Evolutionary conservation across 2,329 filamentous ascomycete genomes (phyloP).

Genomic region (Eutypella sp.): DNA sequence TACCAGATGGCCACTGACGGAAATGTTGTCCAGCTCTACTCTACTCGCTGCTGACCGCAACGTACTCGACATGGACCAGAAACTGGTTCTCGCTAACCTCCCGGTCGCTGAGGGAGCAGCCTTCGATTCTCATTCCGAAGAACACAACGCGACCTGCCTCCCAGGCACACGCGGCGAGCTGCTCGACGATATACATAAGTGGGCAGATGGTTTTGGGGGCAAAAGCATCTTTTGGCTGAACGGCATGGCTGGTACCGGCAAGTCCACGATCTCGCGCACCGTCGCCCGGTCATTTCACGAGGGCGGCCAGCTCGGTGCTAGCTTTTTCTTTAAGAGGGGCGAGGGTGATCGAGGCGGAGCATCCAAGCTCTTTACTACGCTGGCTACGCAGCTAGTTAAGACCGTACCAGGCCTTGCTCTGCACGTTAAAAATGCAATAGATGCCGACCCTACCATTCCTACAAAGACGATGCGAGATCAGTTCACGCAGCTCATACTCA

Average conservation of each 20-base stretch:
- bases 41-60: neutral
- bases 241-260: too few species aligned
- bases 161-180: conserved; percentile 27
- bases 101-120: conserved; percentile 13
- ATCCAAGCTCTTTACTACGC: conserved; percentile 32
- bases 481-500: conserved; percentile 34
- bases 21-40: neutral
- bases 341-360: conserved; percentile 32
- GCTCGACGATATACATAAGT: conserved; percentile 22
- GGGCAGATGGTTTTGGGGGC: too few species aligned
- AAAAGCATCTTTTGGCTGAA: too few species aligned
- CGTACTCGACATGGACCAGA: neutral
- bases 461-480: conserved; percentile 29
- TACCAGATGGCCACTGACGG: neutral
- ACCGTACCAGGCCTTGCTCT: conserved; percentile 22
- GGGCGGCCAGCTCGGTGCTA: conserved; percentile 9
- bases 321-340: too few species aligned
- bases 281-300: conserved; percentile 15
- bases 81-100: neutral
- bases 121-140: conserved; percentile 31
- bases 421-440: conserved; percentile 24
- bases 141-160: conserved; percentile 27
- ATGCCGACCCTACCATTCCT: conserved; percentile 23
- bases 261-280: conserved; percentile 34
- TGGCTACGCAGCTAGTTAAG: conserved; percentile 28